These are phyloP conservation scores for Melanogaster broomeanus DNA, from an alignment of 768 basidiomycete species.

Conservation along the genomic window DNA sequence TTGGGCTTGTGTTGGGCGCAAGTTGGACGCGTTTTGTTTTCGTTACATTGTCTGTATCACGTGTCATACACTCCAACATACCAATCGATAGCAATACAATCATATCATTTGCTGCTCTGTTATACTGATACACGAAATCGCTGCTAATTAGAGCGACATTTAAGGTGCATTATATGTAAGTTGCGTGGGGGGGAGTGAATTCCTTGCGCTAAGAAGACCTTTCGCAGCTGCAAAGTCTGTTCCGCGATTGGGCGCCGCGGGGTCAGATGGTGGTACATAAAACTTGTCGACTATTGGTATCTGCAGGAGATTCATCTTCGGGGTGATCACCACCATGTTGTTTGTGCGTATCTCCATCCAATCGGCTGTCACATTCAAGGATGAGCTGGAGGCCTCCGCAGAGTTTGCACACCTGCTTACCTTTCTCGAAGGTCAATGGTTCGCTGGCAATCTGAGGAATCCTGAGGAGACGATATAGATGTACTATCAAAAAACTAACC, in stretches of 20 bases:
- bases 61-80: too few relatives aligned
- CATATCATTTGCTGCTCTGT: background rate
- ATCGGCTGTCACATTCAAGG: constrained; percentile 53
- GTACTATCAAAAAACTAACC: constrained; percentile 37
- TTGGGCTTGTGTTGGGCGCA: background rate
- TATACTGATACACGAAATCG: background rate
- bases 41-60: too few relatives aligned
- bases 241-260: constrained; percentile 63
- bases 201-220: constrained; percentile 73
- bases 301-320: constrained; percentile 92
- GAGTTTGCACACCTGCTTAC: constrained; percentile 35
- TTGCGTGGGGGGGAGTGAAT: constrained; percentile 27
- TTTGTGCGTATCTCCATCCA: constrained; percentile 99
- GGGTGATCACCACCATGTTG: constrained; percentile 92
- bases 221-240: constrained; percentile 87
- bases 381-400: background rate
- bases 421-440: constrained; percentile 95
- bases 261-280: constrained; percentile 86
- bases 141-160: constrained; percentile 17
- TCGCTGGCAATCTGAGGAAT: constrained; percentile 77
- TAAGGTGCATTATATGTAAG: constrained; percentile 20
- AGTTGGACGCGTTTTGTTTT: too few relatives aligned
- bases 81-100: background rate
- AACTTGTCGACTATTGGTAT: constrained; percentile 94
- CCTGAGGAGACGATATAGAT: constrained; percentile 11